Base-by-base conservation (phyloP, 176 grass and related monocot species). In the Carex littledalei region DNA sequence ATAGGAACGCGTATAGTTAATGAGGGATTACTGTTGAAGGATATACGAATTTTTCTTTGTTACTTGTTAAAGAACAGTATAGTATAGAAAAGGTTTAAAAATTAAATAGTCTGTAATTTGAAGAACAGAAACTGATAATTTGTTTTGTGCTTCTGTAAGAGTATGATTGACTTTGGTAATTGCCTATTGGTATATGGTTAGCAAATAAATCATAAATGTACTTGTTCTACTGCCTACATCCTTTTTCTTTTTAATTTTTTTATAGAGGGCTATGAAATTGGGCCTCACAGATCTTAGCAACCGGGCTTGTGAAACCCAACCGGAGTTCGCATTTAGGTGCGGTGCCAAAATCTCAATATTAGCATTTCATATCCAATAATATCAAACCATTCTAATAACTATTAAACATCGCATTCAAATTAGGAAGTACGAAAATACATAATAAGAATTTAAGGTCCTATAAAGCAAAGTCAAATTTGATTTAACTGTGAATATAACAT, bases 1-100 rank as follows among this genome's bases (percentile, higher is more conserved):
- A 78, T 57, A 78, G 52, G 13, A 78, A 57, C 35, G 72, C 4
- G 50, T 78, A 78, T 57, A 78, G 74, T 57, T 78, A 0, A 75
- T 6, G 20, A 78, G 13, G 1, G 14, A 57, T 55, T 57, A 77
- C 47, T 56, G 50, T 57, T 78, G 57, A 35, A 78, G 50, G 74
- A 78, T 32, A 57, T 24, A 57, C 4, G 5, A 53, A 15, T 31
- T 76, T 76, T 29, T 76, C 72, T 76, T 54, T 21, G 41, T 54
- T 76, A 54, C 47, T 53, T 53, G 9, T 76, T 76, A 76, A 16
- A 32, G 52, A 39, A 39, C 55, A 78, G n/a, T 31, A 78, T 32
- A 78, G 10, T 57, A 45, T 57, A 56, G 8, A 72, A 72, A 29
- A 78, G 9, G 3, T 22, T 24, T 32, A 56, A 78, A 78, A 34